Base-by-base conservation (phyloP, 371 early-diverging fungal species). In the Amoeboaphelidium protococcarum region DNA sequence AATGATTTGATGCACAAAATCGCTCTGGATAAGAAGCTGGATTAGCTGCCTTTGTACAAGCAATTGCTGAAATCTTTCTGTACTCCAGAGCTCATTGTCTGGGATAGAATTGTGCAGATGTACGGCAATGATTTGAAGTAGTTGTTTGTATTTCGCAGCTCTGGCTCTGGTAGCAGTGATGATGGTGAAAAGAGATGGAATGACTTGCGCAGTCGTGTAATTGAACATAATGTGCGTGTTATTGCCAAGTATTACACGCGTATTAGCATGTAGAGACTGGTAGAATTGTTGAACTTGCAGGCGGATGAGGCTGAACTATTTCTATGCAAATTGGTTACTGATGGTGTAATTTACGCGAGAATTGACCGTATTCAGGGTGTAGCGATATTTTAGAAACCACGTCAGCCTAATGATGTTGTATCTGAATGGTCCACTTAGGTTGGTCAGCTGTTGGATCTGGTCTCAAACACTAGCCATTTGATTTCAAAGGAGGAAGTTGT, bases 151-250 rank as follows among this genome's bases (percentile, higher is more conserved):
- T 83, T 92, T 56, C n/a, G 64, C 68, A 25, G 58, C 63, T 10
- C 56, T 65, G 23, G 76, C 76, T 64, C 68, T 25, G 58, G 62
- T 10, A 56, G 65, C 23, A 77, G 74, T 12, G 82, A 79, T 27
- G 80, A 72, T 3, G 83, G 88, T 42, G 58, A 66, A 48, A 74
- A 74, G 62, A 68, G 82, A 48, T 76, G 76, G 74, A 68, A 74
- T 54, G 80, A 73, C 41, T 69, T 95, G 50, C 88, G 87, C 55
- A 71, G 82, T 51, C 76, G 96, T 22, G 87, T 90, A 3, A 80
- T 86, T 51, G 96, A 95, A 58, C 96, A 92, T 57, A 95, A 95
- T 58, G 79, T 92, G 52, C 82, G 92, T 10, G 90, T 95, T 2
- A 71, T 92, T 53, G 83, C 88, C 41, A 80, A 81, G 58, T 92